Evolutionary conservation across 306 rosid genomes (phyloP), one percentile per base, ranked within the genome.

Genomic region (Leucaena leucocephala): DNA sequence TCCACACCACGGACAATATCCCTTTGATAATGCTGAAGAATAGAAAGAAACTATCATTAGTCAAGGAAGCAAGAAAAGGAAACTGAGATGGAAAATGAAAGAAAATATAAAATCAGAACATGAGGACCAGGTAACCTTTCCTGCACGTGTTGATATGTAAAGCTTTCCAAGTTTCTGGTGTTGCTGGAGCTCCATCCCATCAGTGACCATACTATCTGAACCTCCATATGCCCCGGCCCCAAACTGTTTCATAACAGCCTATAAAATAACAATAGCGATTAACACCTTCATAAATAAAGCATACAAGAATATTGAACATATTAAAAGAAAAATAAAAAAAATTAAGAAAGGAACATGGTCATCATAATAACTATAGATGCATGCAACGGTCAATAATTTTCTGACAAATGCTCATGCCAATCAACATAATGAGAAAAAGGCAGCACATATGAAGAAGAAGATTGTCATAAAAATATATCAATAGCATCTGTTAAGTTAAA

Each of bases 1-100:
- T 94, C 98, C 33, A 88, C 95, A 64, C 97, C 97, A 68, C 98
- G 97, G 74, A 94, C 98, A 76, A 94, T 86, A 79, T 92, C 98
- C 84, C 98, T 88, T 88, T 94, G 98, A 85, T 91, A 94, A 80
- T 91, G 98, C 98, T 94, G 83, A 78, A 86, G 82, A 78, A 86
- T 87, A 62, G 17, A 44, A 58, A 75, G 70, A 48, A 57, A 50
- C 66, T 27, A 35, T 74, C 77, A 69, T 59, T 70, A 84, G 68
- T 74, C 68, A 38, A 42, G 22, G 46, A 61, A n/a, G 46, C 43
- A 69, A 8, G 44, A 14, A 34, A 4, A 36, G 40, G 43, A 44
- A 55, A 69, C 48, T 68, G 67, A 74, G 40, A 57, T 4, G 10
- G 71, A 69, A 11, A 64, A 74, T n/a, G 3, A 64, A 80, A 71